Evolutionary conservation across 305 asterid species (phyloP).

Genomic region (Fraxinus velutina): DNA sequence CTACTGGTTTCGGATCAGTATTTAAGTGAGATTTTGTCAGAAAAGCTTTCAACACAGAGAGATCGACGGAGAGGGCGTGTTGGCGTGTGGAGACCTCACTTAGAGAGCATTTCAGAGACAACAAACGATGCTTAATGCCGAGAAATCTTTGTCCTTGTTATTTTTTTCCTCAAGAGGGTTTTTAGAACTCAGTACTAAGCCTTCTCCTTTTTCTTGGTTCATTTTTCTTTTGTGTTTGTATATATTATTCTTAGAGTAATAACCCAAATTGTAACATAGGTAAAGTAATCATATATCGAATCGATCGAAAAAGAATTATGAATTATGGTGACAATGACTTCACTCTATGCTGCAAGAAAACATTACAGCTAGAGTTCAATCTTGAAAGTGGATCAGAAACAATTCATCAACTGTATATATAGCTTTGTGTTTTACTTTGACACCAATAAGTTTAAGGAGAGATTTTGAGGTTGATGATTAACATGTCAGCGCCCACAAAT

Average conservation of each 20-base stretch:
- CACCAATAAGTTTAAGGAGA: not conserved
- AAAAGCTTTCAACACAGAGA: slow-evolving; percentile 36
- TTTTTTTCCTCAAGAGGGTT: not conserved
- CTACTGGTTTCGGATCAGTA: slow-evolving; percentile 28
- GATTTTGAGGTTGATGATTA: not conserved
- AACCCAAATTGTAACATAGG: not conserved
- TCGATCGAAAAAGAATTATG: not conserved
- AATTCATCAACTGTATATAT: not conserved
- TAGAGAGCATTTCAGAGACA: slow-evolving; percentile 44
- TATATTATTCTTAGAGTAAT: not conserved
- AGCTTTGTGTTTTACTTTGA: not conserved
- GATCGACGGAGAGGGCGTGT: slow-evolving; percentile 47
- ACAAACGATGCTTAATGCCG: slow-evolving; percentile 21
- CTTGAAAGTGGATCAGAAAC: slow-evolving; percentile 18
- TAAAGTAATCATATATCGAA: not conserved
- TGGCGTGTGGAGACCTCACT: slow-evolving; percentile 46
- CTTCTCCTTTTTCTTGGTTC: not conserved
- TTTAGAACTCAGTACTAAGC: not conserved
- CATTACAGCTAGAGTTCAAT: not conserved
- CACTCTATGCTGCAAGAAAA: not conserved
- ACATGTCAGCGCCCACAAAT: slow-evolving; percentile 13
- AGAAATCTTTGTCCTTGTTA: not conserved
- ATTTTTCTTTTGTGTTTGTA: slow-evolving; percentile 3
- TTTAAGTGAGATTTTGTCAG: slow-evolving; percentile 44
- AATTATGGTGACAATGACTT: not conserved